A percentile compares a stretch with the other conserved stretches of the same genome.
Evolutionary conservation across 495 filamentous ascomycete genomes (phyloP).

Genomic region (Amniculicola lignicola): DNA sequence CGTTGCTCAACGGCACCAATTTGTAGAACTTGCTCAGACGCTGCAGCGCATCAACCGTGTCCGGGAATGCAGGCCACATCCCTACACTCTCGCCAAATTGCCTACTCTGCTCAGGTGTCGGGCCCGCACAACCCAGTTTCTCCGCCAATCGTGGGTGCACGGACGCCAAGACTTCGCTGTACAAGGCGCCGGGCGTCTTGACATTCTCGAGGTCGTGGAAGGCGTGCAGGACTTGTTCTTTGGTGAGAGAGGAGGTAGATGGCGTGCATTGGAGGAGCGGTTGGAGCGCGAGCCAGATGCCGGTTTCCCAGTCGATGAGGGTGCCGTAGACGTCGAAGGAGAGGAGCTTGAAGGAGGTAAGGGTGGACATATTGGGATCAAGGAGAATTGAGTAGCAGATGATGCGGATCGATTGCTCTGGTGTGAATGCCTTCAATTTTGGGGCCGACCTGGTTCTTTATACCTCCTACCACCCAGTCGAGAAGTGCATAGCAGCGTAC

Average conservation of each 20-base stretch:
- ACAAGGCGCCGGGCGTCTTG: conserved; percentile 10
- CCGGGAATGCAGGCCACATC: conserved; percentile 32
- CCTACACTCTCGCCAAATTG: conserved; percentile 23
- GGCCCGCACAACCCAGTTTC: conserved; percentile 1
- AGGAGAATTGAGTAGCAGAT: no score
- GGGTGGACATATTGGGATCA: conserved; percentile 17
- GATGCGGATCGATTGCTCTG: no score
- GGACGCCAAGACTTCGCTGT: conserved; percentile 14
- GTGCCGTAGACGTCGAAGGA: conserved; percentile 83
- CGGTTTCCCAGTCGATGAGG: conserved; percentile 70
- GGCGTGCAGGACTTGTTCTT: conserved; percentile 2
- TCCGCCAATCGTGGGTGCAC: conserved; percentile 9
- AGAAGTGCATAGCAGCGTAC: no score
- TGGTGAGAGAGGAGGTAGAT: not conserved
- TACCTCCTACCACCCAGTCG: no score
- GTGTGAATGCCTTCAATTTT: no score
- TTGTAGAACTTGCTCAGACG: conserved; percentile 25
- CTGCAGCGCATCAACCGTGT: conserved; percentile 28
- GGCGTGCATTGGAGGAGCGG: no score
- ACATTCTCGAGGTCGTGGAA: not conserved
- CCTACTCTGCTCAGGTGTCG: conserved; percentile 6
- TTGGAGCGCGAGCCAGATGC: conserved; percentile 39
- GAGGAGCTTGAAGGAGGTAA: conserved; percentile 52
- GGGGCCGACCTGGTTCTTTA: no score
- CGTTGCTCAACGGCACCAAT: conserved; percentile 29